Evolutionary conservation across 1,139 yeast species (phyloP), one percentile per base, ranked within the genome.

Genomic region (Magnusiomyces suaveolens): DNA sequence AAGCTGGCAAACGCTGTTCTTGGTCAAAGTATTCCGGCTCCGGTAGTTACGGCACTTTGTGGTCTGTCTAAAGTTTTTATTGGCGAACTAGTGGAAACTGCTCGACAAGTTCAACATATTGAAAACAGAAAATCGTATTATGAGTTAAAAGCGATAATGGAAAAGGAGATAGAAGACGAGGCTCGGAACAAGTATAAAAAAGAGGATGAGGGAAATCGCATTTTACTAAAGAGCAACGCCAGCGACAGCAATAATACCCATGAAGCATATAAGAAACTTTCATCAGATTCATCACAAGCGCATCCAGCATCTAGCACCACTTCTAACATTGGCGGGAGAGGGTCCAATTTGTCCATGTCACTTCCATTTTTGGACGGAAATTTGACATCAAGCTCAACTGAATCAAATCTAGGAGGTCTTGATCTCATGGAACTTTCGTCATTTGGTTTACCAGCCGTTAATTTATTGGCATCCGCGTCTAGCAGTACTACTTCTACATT

Each of bases 41-140:
- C 86, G 59, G 83, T 89, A 21, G 87, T 96, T 0, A 82, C 87
- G 51, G 83, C 89, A 3, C 70, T 90, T 52, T 88, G 94, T 8
- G 96, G 97, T 68, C 78, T 89, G 55, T 84, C 95, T 1, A 90
- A 90, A 66, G 87, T 87, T 66, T 85, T 87, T 66, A 78, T 89
- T 16, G 95, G 96, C 12, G 97, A 92, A 62, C 78, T 90, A 8
- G 84, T 90, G 24, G 95, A 92, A 57, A 76, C 80, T 63, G 95
- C 96, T 0, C 75, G 84, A 58, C 86, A 81, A 56, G 80, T 84
- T 1, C 74, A 72, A 55, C 60, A 55, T 29, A 60, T 68, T 20
- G 62, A 62, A 64, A 68, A 67, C 26, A 4, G 52, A 1, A 52
- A 53, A 46, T 46, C 48, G n/a, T 41, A 47, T 20, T 21, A 36